These are phyloP conservation scores for Podaxis sp. DNA, from an alignment of 768 basidiomycete species.

Conservation along the genomic window DNA sequence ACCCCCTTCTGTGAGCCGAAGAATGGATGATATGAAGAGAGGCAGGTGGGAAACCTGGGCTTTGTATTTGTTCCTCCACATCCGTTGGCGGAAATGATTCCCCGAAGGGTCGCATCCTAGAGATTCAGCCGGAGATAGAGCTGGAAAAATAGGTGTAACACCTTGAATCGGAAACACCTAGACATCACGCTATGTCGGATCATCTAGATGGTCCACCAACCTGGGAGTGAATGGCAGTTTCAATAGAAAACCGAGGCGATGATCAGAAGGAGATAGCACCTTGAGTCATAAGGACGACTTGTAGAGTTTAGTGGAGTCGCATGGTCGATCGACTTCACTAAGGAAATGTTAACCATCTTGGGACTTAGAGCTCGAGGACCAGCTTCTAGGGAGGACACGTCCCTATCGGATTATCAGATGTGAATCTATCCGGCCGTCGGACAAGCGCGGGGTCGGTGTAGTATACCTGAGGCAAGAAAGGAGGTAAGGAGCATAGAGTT, in stretches of 20 bases:
- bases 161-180: background rate
- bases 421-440: slow-evolving; percentile 1
- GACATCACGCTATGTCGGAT: background rate
- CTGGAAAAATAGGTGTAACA: background rate
- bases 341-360: slow-evolving; percentile 5
- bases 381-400: slow-evolving; percentile 5
- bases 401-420: slow-evolving; percentile 1
- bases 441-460: background rate
- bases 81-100: background rate
- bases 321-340: slow-evolving; percentile 1
- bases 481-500: background rate
- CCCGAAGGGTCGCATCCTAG: background rate
- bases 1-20: background rate
- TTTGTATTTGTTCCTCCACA: background rate
- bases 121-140: slow-evolving; percentile 8
- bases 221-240: background rate
- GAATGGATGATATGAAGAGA: background rate
- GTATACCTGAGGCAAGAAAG: background rate
- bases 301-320: slow-evolving; percentile 7
- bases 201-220: background rate
- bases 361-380: background rate
- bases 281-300: background rate
- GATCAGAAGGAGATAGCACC: background rate
- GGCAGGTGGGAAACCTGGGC: background rate
- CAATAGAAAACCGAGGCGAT: slow-evolving; percentile 6